phyloP scores from a whole-genome alignment of 2,329 filamentous ascomycete genomes.

The Xylariales sp. region DNA sequence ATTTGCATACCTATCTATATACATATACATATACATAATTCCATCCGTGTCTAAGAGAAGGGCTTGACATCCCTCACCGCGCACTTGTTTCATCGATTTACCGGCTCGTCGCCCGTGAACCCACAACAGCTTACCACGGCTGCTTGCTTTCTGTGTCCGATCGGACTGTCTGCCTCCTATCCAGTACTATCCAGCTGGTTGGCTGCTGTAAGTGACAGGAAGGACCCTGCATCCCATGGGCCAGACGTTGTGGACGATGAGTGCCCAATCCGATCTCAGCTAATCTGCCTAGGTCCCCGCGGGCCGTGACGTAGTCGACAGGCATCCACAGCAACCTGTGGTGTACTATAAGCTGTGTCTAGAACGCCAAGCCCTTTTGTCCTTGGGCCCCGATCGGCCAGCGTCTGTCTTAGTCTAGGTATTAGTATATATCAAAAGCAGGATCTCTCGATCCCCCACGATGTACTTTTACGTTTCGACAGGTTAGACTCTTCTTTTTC shows the following conservation, averaged over 20 bases:
- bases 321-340: not conserved
- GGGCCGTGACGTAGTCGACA: slow-evolving; percentile 37
- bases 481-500: slow-evolving; percentile 43
- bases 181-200: slow-evolving; percentile 13
- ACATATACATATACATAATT: slow-evolving; percentile 4
- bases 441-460: slow-evolving; percentile 38
- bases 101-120: slow-evolving; percentile 1
- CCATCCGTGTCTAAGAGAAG: slow-evolving; percentile 4
- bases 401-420: slow-evolving; percentile 20
- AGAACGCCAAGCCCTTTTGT: slow-evolving; percentile 33
- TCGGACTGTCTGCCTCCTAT: slow-evolving; percentile 12
- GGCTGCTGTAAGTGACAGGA: slow-evolving; percentile 28
- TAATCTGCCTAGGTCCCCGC: slow-evolving; percentile 27
- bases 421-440: slow-evolving; percentile 43
- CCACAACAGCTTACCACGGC: not conserved
- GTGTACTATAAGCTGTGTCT: slow-evolving; percentile 36
- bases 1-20: not conserved
- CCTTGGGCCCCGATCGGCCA: slow-evolving; percentile 2
- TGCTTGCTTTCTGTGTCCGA: not conserved
- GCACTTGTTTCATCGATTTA: slow-evolving; percentile 4
- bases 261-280: slow-evolving; percentile 26
- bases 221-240: slow-evolving; percentile 38
- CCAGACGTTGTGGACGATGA: slow-evolving; percentile 18
- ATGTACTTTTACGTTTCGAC: slow-evolving; percentile 49
- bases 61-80: slow-evolving; percentile 6